Evolutionary conservation across 2,329 filamentous ascomycete species (phyloP), one percentile per base, ranked within the genome.

Genomic region (Apiospora aurea): DNA sequence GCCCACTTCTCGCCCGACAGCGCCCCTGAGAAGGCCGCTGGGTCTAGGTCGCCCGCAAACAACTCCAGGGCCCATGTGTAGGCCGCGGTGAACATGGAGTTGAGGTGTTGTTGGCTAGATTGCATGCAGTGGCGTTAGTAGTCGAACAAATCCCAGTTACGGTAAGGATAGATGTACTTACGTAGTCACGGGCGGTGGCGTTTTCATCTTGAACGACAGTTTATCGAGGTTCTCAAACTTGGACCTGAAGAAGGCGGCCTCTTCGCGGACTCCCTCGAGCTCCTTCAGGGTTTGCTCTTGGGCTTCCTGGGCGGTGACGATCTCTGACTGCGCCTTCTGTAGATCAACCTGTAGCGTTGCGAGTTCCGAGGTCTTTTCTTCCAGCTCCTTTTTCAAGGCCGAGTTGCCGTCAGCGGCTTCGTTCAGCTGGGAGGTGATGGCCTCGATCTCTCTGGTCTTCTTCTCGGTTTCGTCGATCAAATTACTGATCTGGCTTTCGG

Each of bases 181-280:
- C 71, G 66, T 71, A 34, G 61, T 61, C 18, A 49, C 64, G 26
- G 70, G 64, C 14, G 71, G 69, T 18, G 71, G 69, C 8, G 21
- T 47, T 44, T 71, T 72, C 61, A 72, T 61, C 26, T 71, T 72
- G 69, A 24, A 72, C 3, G 71, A 68, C 16, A 72, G 43, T 8
- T 57, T 43, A 26, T 69, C 53, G 14, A 69, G 71, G n/a, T n/a
- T 38, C 18, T 61, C 53, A 21, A 61, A 38, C 18, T 61, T 61
- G 18, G 53, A 38, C 8, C 18, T n/a, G 29, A 61, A 61, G 10
- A 38, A 38, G 29, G 29, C 8, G 4, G 53, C 53, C 53, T 61
- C 53, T 11, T 61, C 53, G 29, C 53, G 53, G 16, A 61, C 53
- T 21, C 29, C 53, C 16, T 38, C 26, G 16, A 61, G 53, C 18